Evolutionary conservation across 192 early-diverging fungal genomes (phyloP), one percentile per base, ranked within the genome.

Genomic region (Paraglomus occultum): DNA sequence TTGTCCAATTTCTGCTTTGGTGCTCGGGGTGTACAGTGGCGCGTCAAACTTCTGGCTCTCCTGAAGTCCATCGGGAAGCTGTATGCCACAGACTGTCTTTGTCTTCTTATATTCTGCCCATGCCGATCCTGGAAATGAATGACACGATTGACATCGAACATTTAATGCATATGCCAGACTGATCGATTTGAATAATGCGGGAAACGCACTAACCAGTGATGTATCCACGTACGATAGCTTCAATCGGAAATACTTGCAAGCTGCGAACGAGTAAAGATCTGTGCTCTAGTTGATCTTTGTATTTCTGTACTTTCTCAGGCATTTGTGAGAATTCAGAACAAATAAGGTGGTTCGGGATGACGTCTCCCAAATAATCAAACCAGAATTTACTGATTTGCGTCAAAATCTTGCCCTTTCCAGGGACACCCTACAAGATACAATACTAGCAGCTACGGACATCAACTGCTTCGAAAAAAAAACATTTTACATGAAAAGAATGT

Each of bases 181-280:
- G 15, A 8, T 31, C n/a, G 40, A 6, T n/a, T 43, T 31, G 38
- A 10, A 22, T 31, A 14, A 43, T 38, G 43, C 39, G 9, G 4
- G 40, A 40, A 55, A 14, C 17, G 2, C 7, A 8, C 55, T 39
- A 73, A 86, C 91, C 91, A 49, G 95, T 93, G 58, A 99, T 93
- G 77, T 97, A 98, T 14, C 97, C 97, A 58, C 97, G 89, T 14
- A 99, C 95, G 74, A 99, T 99, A 14, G 97, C 95, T 82, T 99
- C 97, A 48, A 99, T 87, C 5, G 95, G 95, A 31, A 97, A 81
- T 17, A 99, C 94, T 51, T 88, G 85, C 52, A 95, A 88, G 67
- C 90, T 94, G 77, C 89, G 89, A 48, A 99, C 97, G 55, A 99
- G 82, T 76, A 99, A 89, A 54, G 88, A 90, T 71, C 96, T 88